Conservation (phyloP, 2,329 filamentous ascomycete genomes). For the Fusarium veterinarium region DNA sequence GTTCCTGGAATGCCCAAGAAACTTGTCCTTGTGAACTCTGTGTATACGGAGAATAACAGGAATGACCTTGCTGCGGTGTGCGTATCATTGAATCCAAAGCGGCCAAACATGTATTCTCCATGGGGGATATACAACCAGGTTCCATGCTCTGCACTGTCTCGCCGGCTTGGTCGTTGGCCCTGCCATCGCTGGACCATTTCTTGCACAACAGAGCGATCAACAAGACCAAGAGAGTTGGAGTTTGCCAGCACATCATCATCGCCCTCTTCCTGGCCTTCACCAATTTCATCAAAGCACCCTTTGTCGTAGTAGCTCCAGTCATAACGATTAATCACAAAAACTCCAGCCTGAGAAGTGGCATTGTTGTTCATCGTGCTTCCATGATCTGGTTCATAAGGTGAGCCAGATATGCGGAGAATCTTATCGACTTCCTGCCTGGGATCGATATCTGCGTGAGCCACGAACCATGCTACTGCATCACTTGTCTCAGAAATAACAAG, state of each 20-base stretch:
- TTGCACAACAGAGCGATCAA: background rate
- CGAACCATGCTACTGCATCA: background rate
- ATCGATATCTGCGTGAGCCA: background rate
- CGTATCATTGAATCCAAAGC: too few relatives aligned
- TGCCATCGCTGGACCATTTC: background rate
- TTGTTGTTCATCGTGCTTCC: background rate
- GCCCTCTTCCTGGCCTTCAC: background rate
- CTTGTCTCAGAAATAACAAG: background rate
- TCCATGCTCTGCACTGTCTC: too few relatives aligned
- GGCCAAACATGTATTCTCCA: too few relatives aligned
- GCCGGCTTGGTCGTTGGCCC: too few relatives aligned
- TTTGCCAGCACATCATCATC: background rate
- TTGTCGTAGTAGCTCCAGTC: background rate
- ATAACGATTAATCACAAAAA: background rate
- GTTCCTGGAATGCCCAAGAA: too few relatives aligned
- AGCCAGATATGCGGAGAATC: background rate
- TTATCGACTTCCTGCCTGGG: background rate
- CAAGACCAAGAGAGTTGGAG: background rate
- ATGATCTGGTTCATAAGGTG: background rate
- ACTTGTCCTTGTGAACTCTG: too few relatives aligned
- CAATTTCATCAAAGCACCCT: background rate
- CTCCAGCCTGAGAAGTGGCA: background rate
- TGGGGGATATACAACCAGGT: too few relatives aligned
- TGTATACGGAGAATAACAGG: too few relatives aligned
- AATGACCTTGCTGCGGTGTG: too few relatives aligned